Evolutionary conservation across 1,284 basidiomycete species (phyloP).

Genomic region (Apiotrichum sp.): DNA sequence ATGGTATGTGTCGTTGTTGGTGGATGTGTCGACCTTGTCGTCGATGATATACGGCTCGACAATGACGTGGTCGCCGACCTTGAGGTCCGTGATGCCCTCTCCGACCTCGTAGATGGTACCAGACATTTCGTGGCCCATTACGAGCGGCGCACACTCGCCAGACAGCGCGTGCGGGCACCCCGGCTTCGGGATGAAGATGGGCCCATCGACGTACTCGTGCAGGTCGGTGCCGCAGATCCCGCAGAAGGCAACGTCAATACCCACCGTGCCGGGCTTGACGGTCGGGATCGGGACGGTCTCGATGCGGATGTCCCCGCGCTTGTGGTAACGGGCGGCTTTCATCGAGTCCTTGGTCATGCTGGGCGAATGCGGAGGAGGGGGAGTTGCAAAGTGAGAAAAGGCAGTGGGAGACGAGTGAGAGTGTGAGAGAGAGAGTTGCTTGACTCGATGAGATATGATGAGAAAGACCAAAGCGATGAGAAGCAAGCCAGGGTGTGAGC

Average conservation of each 20-base stretch:
- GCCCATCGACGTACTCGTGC: slow-evolving; percentile 10
- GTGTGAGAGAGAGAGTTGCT: no score
- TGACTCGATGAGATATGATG: no score
- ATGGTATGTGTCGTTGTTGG: slow-evolving; percentile 9
- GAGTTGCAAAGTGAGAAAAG: no score
- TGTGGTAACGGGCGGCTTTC: slow-evolving; percentile 14
- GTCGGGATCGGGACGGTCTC: slow-evolving; percentile 8
- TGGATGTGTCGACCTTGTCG: slow-evolving; percentile 4
- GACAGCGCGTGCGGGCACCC: slow-evolving; percentile 5
- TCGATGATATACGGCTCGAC: slow-evolving; percentile 37
- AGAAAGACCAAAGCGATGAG: no score
- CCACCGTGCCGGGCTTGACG: slow-evolving; percentile 10
- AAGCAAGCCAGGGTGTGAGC: no score
- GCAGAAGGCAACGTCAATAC: slow-evolving; percentile 15
- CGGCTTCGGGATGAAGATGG: slow-evolving; percentile 5
- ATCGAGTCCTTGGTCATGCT: slow-evolving; percentile 10
- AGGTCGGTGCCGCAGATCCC: not conserved
- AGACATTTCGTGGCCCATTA: slow-evolving; percentile 42
- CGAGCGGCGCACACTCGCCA: slow-evolving; percentile 26
- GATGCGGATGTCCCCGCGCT: slow-evolving; percentile 12
- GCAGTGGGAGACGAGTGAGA: no score
- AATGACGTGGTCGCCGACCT: slow-evolving; percentile 41
- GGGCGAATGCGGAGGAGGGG: not conserved
- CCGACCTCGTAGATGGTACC: slow-evolving; percentile 33
- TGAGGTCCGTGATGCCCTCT: slow-evolving; percentile 24